phyloP scores from a whole-genome alignment of 805 yeast species.

The Saccharomycopsis lassenensis region DNA sequence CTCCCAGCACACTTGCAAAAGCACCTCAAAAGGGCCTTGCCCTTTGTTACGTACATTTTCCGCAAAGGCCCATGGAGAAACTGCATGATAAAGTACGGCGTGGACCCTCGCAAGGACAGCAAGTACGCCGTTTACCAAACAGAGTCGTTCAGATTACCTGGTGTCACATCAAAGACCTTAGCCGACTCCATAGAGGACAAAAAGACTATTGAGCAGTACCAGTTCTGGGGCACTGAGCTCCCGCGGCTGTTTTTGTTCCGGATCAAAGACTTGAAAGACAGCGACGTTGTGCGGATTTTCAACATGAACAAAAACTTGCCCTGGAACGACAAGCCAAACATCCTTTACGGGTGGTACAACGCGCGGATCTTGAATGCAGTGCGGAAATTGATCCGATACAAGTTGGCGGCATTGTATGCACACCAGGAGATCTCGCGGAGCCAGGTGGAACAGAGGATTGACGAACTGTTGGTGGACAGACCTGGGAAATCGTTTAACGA shows the following conservation, averaged over 20 bases:
- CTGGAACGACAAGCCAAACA: slow-evolving; percentile 27
- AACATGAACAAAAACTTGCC: slow-evolving; percentile 14
- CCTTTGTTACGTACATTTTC: slow-evolving; percentile 72
- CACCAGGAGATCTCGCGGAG: slow-evolving; percentile 34
- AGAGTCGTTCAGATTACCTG: slow-evolving; percentile 62
- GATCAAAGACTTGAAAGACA: slow-evolving; percentile 66
- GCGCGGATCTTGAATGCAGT: slow-evolving; percentile 50
- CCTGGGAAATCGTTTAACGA: too few relatives aligned
- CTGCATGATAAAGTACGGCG: slow-evolving; percentile 66
- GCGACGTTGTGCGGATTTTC: slow-evolving; percentile 40
- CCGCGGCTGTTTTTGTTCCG: slow-evolving; percentile 69
- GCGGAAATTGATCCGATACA: slow-evolving; percentile 62
- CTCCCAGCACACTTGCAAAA: slow-evolving; percentile 34
- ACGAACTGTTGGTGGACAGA: slow-evolving; percentile 29
- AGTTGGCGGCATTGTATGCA: slow-evolving; percentile 48
- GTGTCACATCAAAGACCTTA: slow-evolving; percentile 21
- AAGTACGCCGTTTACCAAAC: slow-evolving; percentile 62
- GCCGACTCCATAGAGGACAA: slow-evolving; percentile 21
- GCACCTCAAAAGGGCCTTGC: slow-evolving; percentile 63
- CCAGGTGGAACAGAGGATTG: slow-evolving; percentile 34
- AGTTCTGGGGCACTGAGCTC: slow-evolving; percentile 58
- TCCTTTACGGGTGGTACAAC: slow-evolving; percentile 73
- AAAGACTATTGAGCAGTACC: slow-evolving; percentile 21
- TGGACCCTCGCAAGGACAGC: slow-evolving; percentile 55
- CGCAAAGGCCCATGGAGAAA: slow-evolving; percentile 95